These are phyloP conservation scores for Psilocybe tampanensis DNA, from an alignment of 768 basidiomycete genomes.

Conservation along the genomic window DNA sequence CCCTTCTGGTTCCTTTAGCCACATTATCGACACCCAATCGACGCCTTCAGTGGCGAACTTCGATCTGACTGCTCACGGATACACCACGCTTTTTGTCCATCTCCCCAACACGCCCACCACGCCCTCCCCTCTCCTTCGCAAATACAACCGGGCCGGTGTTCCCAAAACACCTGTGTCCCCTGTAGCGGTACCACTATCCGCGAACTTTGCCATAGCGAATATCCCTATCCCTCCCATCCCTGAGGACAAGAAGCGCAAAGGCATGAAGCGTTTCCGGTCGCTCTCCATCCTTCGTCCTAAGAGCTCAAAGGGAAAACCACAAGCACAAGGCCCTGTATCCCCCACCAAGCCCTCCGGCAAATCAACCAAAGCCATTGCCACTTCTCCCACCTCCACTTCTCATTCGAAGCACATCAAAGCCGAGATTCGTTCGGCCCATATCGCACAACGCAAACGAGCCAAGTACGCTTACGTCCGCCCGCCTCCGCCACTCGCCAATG, in stretches of 20 bases:
- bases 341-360: conserved; percentile 20
- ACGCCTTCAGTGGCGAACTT: conserved; percentile 52
- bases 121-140: conserved; percentile 34
- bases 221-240: conserved; percentile 26
- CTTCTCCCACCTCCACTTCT: conserved; percentile 4
- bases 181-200: conserved; percentile 17
- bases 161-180: conserved; percentile 5
- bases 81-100: conserved; percentile 67
- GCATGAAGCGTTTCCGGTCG: conserved; percentile 36
- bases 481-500: conserved; percentile 60
- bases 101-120: conserved; percentile 54
- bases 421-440: conserved; percentile 21
- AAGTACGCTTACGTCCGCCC: conserved; percentile 44
- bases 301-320: conserved; percentile 32
- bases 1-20: conserved; percentile 51
- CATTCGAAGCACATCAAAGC: conserved; percentile 21
- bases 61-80: conserved; percentile 63
- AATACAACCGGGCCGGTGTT: conserved; percentile 14
- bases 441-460: conserved; percentile 54
- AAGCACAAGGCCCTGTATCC: conserved; percentile 20
- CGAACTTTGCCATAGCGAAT: conserved; percentile 14
- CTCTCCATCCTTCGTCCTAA: conserved; percentile 50
- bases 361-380: conserved; percentile 16
- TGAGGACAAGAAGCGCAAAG: conserved; percentile 20
- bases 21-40: conserved; percentile 40